These are phyloP conservation scores for Termitomyces sp. DNA, from an alignment of 768 basidiomycete species.

Conservation along the genomic window DNA sequence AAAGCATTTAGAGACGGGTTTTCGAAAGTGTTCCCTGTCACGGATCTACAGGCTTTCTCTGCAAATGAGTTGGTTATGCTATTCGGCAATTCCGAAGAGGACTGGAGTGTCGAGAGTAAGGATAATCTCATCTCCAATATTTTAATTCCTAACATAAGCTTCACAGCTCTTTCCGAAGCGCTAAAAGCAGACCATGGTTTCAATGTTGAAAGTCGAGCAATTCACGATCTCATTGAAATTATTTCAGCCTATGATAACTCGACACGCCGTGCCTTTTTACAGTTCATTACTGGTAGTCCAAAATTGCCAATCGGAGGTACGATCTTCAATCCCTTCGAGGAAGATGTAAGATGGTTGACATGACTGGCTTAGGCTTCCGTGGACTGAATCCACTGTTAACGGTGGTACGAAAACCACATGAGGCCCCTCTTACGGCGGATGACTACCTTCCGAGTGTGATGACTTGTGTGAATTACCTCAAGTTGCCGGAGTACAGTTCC, in stretches of 20 bases:
- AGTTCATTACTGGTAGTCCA: constrained; percentile 97
- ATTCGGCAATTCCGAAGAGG: constrained; percentile 96
- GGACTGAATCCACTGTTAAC: constrained; percentile 92
- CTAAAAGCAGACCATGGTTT: constrained; percentile 98
- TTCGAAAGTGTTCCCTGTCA: constrained; percentile 93
- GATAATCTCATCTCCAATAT: neutral
- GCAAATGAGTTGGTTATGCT: constrained; percentile 94
- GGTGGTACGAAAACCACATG: constrained; percentile 95
- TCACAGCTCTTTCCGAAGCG: constrained; percentile 77
- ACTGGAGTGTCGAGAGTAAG: constrained; percentile 92
- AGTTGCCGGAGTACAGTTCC: constrained; percentile 92
- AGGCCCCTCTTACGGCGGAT: constrained; percentile 85
- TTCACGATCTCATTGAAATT: constrained; percentile 81
- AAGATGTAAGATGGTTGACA: neutral
- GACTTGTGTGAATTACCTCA: constrained; percentile 98
- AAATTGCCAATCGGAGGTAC: constrained; percentile 93
- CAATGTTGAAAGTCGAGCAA: constrained; percentile 90
- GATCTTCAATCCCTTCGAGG: constrained; percentile 21
- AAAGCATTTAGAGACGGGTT: constrained; percentile 94
- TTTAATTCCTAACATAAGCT: constrained; percentile 10
- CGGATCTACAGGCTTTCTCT: constrained; percentile 88
- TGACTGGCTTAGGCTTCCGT: constrained; percentile 68
- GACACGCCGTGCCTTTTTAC: constrained; percentile 82
- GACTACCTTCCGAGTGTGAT: constrained; percentile 97
- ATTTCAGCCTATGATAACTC: constrained; percentile 77